Evolutionary conservation across 139 green algal genomes (phyloP).

Genomic region (Asterochloris sp.): DNA sequence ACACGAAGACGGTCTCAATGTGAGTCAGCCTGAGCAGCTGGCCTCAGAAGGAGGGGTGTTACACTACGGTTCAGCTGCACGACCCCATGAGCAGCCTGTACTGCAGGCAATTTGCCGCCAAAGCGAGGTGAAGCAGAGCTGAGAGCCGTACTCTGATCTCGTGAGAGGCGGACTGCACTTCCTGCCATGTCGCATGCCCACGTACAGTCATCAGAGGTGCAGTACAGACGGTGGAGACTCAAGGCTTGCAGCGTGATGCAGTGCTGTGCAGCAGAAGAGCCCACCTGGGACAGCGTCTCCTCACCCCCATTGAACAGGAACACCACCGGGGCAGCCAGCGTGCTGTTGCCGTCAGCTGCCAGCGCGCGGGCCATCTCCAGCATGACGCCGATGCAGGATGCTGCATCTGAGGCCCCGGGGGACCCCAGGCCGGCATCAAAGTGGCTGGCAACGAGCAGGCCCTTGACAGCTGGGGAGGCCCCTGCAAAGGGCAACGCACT

Average conservation of each 20-base stretch:
- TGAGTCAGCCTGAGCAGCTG: neutral
- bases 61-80: no score
- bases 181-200: no score
- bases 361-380: constrained; percentile 56
- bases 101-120: no score
- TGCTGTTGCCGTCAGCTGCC: constrained; percentile 23
- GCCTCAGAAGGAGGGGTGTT: neutral
- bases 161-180: no score
- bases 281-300: constrained; percentile 45
- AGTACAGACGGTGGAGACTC: no score
- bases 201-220: no score
- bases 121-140: no score
- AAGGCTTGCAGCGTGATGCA: no score
- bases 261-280: no score
- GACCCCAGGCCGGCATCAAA: neutral
- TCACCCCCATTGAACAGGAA: constrained; percentile 68
- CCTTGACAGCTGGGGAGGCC: neutral
- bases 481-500: neutral
- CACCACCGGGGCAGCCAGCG: constrained; percentile 46
- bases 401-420: constrained; percentile 55
- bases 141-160: no score
- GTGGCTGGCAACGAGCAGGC: neutral
- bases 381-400: constrained; percentile 47
- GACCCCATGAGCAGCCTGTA: no score
- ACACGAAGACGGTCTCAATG: neutral